phyloP scores from a whole-genome alignment of 495 filamentous ascomycete species.

The Friedmanniomyces simplex region DNA sequence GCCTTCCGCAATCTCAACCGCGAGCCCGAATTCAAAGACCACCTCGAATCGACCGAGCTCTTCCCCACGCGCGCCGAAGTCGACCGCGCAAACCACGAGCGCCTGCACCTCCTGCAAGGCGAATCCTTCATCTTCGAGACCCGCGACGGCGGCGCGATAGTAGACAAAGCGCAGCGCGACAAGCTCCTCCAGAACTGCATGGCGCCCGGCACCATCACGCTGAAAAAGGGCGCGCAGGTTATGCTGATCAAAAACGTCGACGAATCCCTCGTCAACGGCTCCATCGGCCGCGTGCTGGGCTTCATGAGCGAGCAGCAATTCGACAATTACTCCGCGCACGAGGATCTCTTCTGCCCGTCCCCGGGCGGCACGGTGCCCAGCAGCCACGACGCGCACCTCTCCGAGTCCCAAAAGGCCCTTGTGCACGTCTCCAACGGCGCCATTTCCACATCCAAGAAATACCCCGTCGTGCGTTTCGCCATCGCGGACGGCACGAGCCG shows the following conservation, averaged over 20 bases:
- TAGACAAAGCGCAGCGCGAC: slow-evolving; percentile 56
- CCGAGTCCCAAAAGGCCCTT: slow-evolving; percentile 22
- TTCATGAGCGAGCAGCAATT: slow-evolving; percentile 83
- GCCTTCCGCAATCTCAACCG: slow-evolving; percentile 63
- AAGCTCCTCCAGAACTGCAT: slow-evolving; percentile 83
- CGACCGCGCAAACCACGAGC: slow-evolving; percentile 66
- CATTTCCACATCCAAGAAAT: slow-evolving; percentile 36
- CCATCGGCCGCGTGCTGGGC: slow-evolving; percentile 69
- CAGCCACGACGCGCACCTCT: slow-evolving; percentile 28
- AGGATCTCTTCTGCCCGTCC: slow-evolving; percentile 34
- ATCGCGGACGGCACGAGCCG: slow-evolving; percentile 67
- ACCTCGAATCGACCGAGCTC: slow-evolving; percentile 82
- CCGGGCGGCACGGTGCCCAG: slow-evolving; percentile 29
- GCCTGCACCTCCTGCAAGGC: slow-evolving; percentile 64
- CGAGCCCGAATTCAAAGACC: slow-evolving; percentile 59
- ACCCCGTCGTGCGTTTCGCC: slow-evolving; percentile 73
- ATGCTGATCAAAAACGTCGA: slow-evolving; percentile 99
- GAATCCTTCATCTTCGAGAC: slow-evolving; percentile 56
- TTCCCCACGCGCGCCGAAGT: slow-evolving; percentile 90
- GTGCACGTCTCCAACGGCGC: slow-evolving; percentile 34
- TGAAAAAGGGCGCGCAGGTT: slow-evolving; percentile 90
- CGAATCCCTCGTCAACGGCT: slow-evolving; percentile 85
- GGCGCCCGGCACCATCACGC: slow-evolving; percentile 63
- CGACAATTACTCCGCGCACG: slow-evolving; percentile 49
- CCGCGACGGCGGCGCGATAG: slow-evolving; percentile 61